Conservation (phyloP, 1,284 basidiomycete genomes). For the Austropuccinia psidii region DNA sequence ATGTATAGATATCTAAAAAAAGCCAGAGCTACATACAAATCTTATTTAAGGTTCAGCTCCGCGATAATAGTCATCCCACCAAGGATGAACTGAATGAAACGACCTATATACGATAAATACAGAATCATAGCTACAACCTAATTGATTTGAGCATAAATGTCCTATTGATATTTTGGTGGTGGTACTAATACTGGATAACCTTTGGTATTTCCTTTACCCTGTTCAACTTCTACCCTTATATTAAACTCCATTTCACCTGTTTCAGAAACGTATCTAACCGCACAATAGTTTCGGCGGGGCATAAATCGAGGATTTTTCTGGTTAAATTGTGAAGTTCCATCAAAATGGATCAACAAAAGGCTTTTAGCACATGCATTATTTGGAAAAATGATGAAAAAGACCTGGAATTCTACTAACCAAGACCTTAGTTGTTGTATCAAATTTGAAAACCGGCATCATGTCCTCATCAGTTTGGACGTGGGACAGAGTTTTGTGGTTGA, state of each 20-base stretch:
- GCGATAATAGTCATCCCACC: too few species aligned
- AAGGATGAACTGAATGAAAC: too few species aligned
- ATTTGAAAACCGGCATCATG: conserved; percentile 24
- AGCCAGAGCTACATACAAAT: too few species aligned
- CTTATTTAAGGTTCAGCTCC: too few species aligned
- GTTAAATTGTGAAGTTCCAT: neutral
- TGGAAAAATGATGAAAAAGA: neutral
- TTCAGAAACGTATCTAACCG: conserved; percentile 58
- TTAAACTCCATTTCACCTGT: conserved; percentile 73
- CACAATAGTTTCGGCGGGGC: conserved; percentile 82
- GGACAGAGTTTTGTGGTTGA: conserved; percentile 17
- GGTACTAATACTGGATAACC: conserved; percentile 32
- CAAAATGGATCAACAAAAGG: neutral
- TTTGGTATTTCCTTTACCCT: conserved; percentile 31
- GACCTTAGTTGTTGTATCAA: conserved; percentile 21
- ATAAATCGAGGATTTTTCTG: conserved; percentile 54
- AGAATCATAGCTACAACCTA: too few species aligned
- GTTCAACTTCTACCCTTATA: conserved; percentile 66
- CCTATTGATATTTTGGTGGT: conserved; percentile 17
- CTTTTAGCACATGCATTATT: neutral
- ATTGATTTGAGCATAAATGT: too few species aligned
- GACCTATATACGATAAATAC: too few species aligned
- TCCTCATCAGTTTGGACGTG: conserved; percentile 17
- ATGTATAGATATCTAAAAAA: too few species aligned
- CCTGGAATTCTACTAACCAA: neutral